Conservation (phyloP, 805 yeast species). For the Pichia californica region DNA sequence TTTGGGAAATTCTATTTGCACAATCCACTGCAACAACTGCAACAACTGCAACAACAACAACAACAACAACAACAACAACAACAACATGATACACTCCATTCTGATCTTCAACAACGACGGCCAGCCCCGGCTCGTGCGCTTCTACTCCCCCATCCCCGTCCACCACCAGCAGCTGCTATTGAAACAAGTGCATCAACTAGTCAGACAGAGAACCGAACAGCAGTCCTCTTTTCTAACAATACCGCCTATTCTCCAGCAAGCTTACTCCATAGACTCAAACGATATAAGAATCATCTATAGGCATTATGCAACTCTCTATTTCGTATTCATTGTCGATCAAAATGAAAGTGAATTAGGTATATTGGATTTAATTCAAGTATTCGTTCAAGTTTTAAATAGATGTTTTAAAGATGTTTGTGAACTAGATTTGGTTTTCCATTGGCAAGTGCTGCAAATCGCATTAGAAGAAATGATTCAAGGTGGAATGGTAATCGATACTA, state of each 20-base stretch:
- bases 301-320: slow-evolving; percentile 92
- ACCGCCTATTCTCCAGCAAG: slow-evolving; percentile 52
- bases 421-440: slow-evolving; percentile 93
- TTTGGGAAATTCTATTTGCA: too few species aligned
- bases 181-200: slow-evolving; percentile 74
- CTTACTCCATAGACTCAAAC: slow-evolving; percentile 43
- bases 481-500: slow-evolving; percentile 96
- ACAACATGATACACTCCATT: slow-evolving; percentile 25
- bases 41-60: slow-evolving; percentile 44
- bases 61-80: slow-evolving; percentile 34
- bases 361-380: slow-evolving; percentile 88
- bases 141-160: slow-evolving; percentile 86
- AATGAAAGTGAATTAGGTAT: slow-evolving; percentile 95
- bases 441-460: slow-evolving; percentile 94
- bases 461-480: slow-evolving; percentile 92
- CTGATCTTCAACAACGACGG: slow-evolving; percentile 71
- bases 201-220: slow-evolving; percentile 59
- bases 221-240: slow-evolving; percentile 90
- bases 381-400: slow-evolving; percentile 88
- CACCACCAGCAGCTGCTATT: slow-evolving; percentile 74
- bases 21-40: too few species aligned
- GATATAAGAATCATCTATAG: slow-evolving; percentile 87
- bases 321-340: slow-evolving; percentile 91
- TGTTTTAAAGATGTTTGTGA: slow-evolving; percentile 95
- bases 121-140: slow-evolving; percentile 80